Evolutionary conservation across 495 filamentous ascomycete genomes (phyloP), one percentile per base, ranked within the genome.

Genomic region (Penicillium desertorum): DNA sequence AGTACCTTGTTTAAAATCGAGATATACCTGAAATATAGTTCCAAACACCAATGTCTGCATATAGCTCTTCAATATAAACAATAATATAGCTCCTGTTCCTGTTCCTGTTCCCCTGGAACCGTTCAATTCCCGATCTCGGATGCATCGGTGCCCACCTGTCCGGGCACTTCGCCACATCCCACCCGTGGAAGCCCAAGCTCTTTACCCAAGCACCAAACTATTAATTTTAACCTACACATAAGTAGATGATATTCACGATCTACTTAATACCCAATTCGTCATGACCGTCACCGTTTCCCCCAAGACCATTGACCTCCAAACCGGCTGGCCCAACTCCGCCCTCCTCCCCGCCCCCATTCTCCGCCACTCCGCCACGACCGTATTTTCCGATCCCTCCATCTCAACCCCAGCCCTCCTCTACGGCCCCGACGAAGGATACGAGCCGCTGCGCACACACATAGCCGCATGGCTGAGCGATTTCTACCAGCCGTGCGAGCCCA

Each of bases 381-480:
- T 82, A 16, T 79, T 96, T 45, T 78, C 81, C 12, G 75, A 85
- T 55, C 79, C 84, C 16, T 58, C 70, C n/a, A 71, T 86, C 54
- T 76, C 77, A 51, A 69, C 76, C 27, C 75, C 85, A 14, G 84
- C 72, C 32, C 75, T 96, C 30, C 76, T 82, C 16, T 97, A 97
- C 67, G 92, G 86, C 0, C 86, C 89, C 4, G 90, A 96, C 64
- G 72, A 80, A 41, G 92, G 92, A 7, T 89, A 89, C 60, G 67
- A 77, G 23, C 84, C 86, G 29, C 73, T 91, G 1, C 75, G 89
- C 6, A 68, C 78, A 54, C 75, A 82, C 25, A 69, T 96, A 23
- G 86, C 88, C 32, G 55, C 68, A 34, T 96, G 91, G 90, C 71
- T 92, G n/a, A 76, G 72, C 0, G 51, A 60, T 1, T 87, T 85